These are phyloP conservation scores for Leavenworthia alabamica DNA, from an alignment of 345 rosid genomes.

Conservation along the genomic window DNA sequence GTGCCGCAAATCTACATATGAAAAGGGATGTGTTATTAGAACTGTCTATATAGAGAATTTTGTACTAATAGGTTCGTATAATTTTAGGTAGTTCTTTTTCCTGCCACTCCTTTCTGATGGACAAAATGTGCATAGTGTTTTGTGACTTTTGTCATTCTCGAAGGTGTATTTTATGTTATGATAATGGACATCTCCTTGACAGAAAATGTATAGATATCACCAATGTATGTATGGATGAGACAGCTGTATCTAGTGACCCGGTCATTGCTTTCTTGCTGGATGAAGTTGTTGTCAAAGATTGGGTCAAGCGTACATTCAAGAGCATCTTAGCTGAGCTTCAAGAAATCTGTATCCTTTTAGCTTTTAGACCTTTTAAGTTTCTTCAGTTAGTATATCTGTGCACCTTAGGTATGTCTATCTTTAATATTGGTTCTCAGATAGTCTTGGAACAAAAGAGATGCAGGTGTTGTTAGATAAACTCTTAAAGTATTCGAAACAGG, in stretches of 20 bases:
- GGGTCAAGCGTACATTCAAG: constrained; percentile 81
- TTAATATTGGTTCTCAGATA: constrained; percentile 54
- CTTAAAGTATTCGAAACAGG: constrained; percentile 45
- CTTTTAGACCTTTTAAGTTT: constrained; percentile 17
- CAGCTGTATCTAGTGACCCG: constrained; percentile 96
- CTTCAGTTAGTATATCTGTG: background rate
- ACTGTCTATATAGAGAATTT: background rate
- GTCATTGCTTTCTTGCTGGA: constrained; percentile 92
- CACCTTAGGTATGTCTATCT: constrained; percentile 27
- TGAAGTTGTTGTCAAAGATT: constrained; percentile 97
- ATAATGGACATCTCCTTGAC: constrained; percentile 40
- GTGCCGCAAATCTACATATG: background rate
- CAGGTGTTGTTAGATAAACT: constrained; percentile 46
- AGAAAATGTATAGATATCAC: constrained; percentile 65
- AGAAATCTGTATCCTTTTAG: constrained; percentile 73
- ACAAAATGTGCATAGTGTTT: background rate
- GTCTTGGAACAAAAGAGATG: constrained; percentile 55
- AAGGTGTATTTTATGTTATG: background rate
- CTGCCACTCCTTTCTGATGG: background rate
- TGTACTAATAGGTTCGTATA: background rate
- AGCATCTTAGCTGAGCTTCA: constrained; percentile 53
- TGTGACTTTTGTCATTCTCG: background rate
- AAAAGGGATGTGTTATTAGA: constrained; percentile 2
- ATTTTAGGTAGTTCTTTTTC: background rate
- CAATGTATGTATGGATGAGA: constrained; percentile 96